Evolutionary conservation across 768 basidiomycete genomes (phyloP).

Genomic region (Hygrocybe punicea): DNA sequence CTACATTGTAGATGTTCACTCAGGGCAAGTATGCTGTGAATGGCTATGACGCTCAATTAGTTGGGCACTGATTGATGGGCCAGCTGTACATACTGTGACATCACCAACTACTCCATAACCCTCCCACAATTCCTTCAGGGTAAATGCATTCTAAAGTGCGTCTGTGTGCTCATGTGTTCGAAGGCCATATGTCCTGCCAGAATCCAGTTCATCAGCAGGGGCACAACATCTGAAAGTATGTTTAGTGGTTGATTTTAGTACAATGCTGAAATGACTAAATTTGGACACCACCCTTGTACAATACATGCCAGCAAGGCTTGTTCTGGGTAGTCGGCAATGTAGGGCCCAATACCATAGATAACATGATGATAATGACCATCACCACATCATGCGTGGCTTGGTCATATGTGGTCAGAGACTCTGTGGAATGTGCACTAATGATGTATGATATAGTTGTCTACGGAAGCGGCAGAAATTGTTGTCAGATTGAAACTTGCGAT

Average conservation of each 20-base stretch:
- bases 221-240: too few relatives aligned
- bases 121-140: not conserved
- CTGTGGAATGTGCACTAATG: conserved; percentile 11
- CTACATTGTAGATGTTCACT: conserved; percentile 38
- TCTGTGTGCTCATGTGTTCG: not conserved
- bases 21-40: conserved; percentile 6
- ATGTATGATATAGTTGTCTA: too few relatives aligned
- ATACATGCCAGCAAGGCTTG: too few relatives aligned
- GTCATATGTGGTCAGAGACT: conserved; percentile 23
- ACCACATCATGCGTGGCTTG: conserved; percentile 21
- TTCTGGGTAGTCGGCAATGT: too few relatives aligned
- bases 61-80: not conserved
- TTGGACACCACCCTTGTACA: conserved; percentile 28
- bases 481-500: conserved; percentile 11
- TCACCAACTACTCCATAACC: not conserved
- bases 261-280: conserved; percentile 16
- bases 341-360: conserved; percentile 27
- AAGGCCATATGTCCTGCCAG: not conserved
- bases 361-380: conserved; percentile 25
- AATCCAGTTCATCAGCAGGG: conserved; percentile 15
- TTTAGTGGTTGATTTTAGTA: not conserved
- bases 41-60: not conserved
- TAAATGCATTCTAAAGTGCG: not conserved
- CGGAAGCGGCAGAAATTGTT: conserved; percentile 19
- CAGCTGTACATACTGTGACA: not conserved